Conservation (phyloP, 148 eudicot species). For the Heliamphora exappendiculata region DNA sequence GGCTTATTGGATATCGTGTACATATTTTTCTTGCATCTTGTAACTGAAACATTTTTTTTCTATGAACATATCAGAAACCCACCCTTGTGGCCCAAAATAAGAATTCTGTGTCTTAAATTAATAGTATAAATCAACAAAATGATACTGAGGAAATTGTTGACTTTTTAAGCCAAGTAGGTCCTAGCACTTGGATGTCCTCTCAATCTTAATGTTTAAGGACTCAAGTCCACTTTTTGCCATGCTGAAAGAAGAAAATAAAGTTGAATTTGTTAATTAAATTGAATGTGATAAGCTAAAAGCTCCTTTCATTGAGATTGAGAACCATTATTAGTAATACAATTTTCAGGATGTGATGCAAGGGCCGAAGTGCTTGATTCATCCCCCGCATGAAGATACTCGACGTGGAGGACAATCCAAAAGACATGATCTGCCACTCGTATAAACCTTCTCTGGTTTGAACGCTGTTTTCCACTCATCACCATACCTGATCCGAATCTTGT, state of each 20-base stretch:
- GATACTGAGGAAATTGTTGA: not conserved
- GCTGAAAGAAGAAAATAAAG: not conserved
- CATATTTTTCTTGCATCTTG: not conserved
- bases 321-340: too few relatives aligned
- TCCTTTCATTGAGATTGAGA: too few relatives aligned
- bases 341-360: too few relatives aligned
- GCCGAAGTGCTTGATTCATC: too few relatives aligned
- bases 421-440: too few relatives aligned
- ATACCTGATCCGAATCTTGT: too few relatives aligned
- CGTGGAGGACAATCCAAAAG: too few relatives aligned
- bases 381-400: too few relatives aligned
- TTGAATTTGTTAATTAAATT: not conserved
- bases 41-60: not conserved
- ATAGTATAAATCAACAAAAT: not conserved
- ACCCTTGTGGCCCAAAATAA: not conserved
- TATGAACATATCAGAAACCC: not conserved
- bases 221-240: not conserved
- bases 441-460: too few relatives aligned
- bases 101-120: too few relatives aligned
- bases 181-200: not conserved
- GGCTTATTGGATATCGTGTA: not conserved
- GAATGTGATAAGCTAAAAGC: too few relatives aligned
- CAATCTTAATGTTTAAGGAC: not conserved
- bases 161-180: not conserved
- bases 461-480: too few relatives aligned